Conservation (phyloP, 108 stramenopile species). For the Licmophora abbreviata region DNA sequence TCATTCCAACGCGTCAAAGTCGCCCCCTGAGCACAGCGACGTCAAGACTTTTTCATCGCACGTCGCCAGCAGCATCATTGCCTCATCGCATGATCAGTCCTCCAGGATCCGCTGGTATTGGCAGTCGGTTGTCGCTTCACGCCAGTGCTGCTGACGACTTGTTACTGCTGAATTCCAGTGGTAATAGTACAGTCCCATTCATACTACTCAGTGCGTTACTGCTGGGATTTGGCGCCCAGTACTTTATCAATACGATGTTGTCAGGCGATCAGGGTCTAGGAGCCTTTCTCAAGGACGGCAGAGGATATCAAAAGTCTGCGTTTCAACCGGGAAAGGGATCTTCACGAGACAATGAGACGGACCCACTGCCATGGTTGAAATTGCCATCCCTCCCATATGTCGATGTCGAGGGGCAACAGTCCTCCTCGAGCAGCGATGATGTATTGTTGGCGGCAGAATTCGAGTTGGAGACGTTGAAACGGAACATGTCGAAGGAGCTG, state of each 20-base stretch:
- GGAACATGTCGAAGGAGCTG: conserved; percentile 23
- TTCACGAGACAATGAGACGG: neutral
- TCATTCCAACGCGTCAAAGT: too few relatives aligned
- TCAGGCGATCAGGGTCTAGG: conserved; percentile 63
- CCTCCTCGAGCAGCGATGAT: too few relatives aligned
- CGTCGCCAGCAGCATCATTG: too few relatives aligned
- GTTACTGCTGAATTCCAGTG: too few relatives aligned
- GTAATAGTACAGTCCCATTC: too few relatives aligned
- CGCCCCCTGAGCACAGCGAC: too few relatives aligned
- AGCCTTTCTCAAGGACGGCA: conserved; percentile 62
- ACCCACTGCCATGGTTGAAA: conserved; percentile 50
- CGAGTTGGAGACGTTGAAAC: conserved; percentile 29
- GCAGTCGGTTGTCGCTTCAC: too few relatives aligned
- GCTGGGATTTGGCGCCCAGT: conserved; percentile 43
- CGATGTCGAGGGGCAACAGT: conserved; percentile 63
- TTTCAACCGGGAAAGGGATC: conserved; percentile 13
- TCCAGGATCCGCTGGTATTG: too few relatives aligned
- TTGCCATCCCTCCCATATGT: conserved; percentile 68
- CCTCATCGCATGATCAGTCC: too few relatives aligned
- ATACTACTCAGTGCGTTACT: conserved; percentile 28
- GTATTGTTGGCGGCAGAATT: neutral
- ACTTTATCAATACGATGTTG: conserved; percentile 51
- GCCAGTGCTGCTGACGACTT: too few relatives aligned
- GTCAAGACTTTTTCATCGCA: too few relatives aligned
- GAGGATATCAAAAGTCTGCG: conserved; percentile 41